These are phyloP conservation scores for Hortiboletus rubellus DNA, from an alignment of 1,284 basidiomycete genomes.

Conservation along the genomic window DNA sequence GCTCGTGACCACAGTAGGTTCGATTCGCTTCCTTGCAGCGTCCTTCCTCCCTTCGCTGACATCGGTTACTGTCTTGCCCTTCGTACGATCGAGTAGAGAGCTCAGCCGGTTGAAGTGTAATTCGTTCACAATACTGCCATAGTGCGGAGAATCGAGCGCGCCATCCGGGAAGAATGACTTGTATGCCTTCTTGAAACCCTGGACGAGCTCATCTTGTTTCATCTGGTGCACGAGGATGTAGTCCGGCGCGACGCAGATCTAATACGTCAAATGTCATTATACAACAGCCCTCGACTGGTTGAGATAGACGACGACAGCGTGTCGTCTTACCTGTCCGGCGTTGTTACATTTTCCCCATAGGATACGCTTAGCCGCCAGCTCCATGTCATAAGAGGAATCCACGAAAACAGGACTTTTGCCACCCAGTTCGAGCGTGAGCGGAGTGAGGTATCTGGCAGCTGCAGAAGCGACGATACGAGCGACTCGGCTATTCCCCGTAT, in stretches of 20 bases:
- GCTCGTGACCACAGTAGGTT: constrained; percentile 25
- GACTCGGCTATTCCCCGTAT: constrained; percentile 44
- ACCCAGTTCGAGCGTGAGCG: constrained; percentile 64
- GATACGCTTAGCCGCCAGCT: constrained; percentile 46
- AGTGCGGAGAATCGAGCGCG: constrained; percentile 20
- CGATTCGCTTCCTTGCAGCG: constrained; percentile 33
- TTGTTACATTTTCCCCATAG: constrained; percentile 59
- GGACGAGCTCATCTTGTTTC: constrained; percentile 54
- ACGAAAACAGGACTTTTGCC: constrained; percentile 68
- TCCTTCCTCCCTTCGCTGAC: constrained; percentile 46
- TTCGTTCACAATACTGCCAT: constrained; percentile 24
- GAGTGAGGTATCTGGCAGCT: constrained; percentile 64
- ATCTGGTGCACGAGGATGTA: constrained; percentile 57
- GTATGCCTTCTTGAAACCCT: constrained; percentile 45
- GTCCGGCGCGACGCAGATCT: constrained; percentile 66
- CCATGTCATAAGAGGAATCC: constrained; percentile 47
- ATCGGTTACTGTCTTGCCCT: constrained; percentile 54
- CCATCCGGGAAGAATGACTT: constrained; percentile 33
- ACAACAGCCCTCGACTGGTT: background rate
- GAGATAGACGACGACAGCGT: background rate
- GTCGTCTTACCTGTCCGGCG: constrained; percentile 45
- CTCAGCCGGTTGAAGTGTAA: constrained; percentile 25
- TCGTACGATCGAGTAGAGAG: constrained; percentile 49
- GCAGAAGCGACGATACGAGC: constrained; percentile 62
- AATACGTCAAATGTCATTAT: background rate